Base-by-base conservation (phyloP, 441 rosid genomes). In the Adansonia grandidieri region DNA sequence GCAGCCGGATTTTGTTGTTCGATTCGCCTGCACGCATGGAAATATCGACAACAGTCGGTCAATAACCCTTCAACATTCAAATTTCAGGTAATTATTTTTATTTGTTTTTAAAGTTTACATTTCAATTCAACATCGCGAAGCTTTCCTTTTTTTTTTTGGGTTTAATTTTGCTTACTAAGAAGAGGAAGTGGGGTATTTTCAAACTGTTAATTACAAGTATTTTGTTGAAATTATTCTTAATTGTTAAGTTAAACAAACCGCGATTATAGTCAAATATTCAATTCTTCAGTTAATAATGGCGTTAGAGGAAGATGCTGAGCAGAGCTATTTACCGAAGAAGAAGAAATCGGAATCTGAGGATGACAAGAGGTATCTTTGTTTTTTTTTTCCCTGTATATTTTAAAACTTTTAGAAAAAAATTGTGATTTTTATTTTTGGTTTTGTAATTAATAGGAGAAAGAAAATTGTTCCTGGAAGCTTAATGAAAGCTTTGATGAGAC, bases 401-500 rank as follows among this genome's bases (percentile, higher is more conserved):
- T 20, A 22, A 42, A 15, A 2, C 13, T 76, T 47, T 56, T 8
- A 73, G n/a, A 48, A 37, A 60, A 37, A 70, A 28, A 65, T 20
- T 42, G 9, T 44, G 13, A 28, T 37, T 64, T 19, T 75, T 32
- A 37, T 68, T 24, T 61, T 28, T 50, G 74, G 32, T 42, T 56
- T 44, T 62, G 80, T 51, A 70, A 66, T 73, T 57, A 57, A 71
- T 82, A 97, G 98, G 97, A 95, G 91, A 85, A 85, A 86, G 91
- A 92, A 93, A 37, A 97, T 97, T 81, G 88, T 84, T 77, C 90
- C 98, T 4, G 98, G 97, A 74, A 94, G 96, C 84, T 85, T 97
- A 81, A 85, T 97, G 96, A 97, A 95, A 85, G 99, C 98, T 42
- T 73, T 89, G 85, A 86, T 93, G 82, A 91, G 98, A 78, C 94